A percentile compares a stretch with the other conserved stretches of the same genome.
phyloP scores from a whole-genome alignment of 192 early-diverging fungal species.

The Coemansia sp. region DNA sequence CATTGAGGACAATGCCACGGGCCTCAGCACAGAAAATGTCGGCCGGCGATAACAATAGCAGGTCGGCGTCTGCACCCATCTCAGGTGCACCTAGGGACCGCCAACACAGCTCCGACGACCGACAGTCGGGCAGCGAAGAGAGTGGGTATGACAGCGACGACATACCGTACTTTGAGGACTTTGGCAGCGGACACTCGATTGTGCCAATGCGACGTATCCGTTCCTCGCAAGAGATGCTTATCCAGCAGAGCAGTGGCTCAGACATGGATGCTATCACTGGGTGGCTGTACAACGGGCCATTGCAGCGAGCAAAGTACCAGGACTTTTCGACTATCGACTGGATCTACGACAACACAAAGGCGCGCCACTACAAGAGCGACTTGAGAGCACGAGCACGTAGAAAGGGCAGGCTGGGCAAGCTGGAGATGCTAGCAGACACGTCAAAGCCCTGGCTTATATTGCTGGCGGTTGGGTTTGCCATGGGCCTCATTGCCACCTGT shows the following conservation, averaged over 20 bases:
- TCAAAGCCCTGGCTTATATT: constrained; percentile 51
- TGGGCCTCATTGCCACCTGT: constrained; percentile 53
- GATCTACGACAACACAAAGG: constrained; percentile 57
- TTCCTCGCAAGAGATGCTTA: constrained; percentile 46
- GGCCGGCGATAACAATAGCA: neutral
- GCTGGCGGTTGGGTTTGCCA: constrained; percentile 43
- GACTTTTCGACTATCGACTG: constrained; percentile 61
- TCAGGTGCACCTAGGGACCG: neutral
- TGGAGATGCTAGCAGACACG: constrained; percentile 28
- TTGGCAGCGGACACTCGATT: constrained; percentile 15
- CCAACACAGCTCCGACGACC: neutral
- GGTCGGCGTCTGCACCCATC: neutral
- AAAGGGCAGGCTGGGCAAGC: constrained; percentile 15
- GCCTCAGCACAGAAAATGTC: constrained; percentile 10
- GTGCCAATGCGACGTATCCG: constrained; percentile 40
- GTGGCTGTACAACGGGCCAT: constrained; percentile 55
- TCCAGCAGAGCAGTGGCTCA: constrained; percentile 15
- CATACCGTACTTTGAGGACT: constrained; percentile 29
- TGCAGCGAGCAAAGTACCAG: constrained; percentile 56
- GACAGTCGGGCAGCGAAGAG: neutral
- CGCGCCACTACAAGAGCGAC: constrained; percentile 37
- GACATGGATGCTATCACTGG: constrained; percentile 55
- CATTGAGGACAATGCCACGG: neutral
- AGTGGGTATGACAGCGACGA: constrained; percentile 16
- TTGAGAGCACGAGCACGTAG: constrained; percentile 22